A percentile compares a stretch with the other conserved stretches of the same genome.
These are phyloP conservation scores for Pleurotus platypus DNA, from an alignment of 768 basidiomycete species.

Conservation along the genomic window DNA sequence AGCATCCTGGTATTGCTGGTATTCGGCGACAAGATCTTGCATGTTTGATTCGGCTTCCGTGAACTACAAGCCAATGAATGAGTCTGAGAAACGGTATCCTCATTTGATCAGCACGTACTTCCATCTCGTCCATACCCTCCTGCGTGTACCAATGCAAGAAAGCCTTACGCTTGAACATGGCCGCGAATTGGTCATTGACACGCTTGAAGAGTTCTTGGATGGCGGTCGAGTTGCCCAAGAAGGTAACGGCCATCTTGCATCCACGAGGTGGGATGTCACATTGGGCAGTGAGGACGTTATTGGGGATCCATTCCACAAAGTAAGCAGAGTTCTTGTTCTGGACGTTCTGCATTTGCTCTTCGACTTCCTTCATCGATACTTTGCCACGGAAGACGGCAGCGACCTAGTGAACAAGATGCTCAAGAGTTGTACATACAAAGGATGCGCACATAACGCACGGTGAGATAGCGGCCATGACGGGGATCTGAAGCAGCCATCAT, in stretches of 20 bases:
- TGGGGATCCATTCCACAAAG: conserved; percentile 99
- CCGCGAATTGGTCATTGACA: conserved; percentile 96
- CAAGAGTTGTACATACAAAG: background rate
- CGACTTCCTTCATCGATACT: conserved; percentile 99
- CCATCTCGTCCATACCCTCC: conserved; percentile 99
- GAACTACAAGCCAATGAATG: conserved; percentile 45
- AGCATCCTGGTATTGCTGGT: conserved; percentile 94
- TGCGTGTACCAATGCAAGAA: conserved; percentile 99
- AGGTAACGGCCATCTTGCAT: conserved; percentile 95
- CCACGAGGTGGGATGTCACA: conserved; percentile 97
- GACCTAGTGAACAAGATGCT: conserved; percentile 38
- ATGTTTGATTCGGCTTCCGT: conserved; percentile 99
- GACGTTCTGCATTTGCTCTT: conserved; percentile 98
- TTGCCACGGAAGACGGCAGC: conserved; percentile 98
- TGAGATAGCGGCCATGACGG: conserved; percentile 95
- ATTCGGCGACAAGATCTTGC: conserved; percentile 98
- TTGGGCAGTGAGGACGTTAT: conserved; percentile 97
- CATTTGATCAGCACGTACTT: conserved; percentile 37
- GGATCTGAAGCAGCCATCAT: conserved; percentile 99
- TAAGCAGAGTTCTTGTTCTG: conserved; percentile 97
- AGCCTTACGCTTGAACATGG: conserved; percentile 99
- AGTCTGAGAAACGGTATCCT: conserved; percentile 3
- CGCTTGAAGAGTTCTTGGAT: conserved; percentile 99
- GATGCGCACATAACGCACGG: conserved; percentile 43
- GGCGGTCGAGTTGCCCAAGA: conserved; percentile 95